Conservation (phyloP, 805 yeast genomes). For the Cyberlindnera xylosilytica region DNA sequence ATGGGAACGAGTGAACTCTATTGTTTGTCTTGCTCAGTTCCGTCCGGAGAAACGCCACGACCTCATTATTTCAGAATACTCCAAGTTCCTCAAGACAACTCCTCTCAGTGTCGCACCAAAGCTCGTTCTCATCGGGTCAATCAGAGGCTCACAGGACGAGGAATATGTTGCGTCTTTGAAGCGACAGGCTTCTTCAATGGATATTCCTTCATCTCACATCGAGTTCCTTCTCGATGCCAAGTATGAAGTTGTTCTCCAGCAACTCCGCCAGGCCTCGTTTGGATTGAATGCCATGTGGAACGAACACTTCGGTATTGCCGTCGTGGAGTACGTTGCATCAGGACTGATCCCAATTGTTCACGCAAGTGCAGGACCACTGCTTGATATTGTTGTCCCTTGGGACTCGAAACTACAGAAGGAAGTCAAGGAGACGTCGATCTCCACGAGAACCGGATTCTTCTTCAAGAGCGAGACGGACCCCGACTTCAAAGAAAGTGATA, state of each 20-base stretch:
- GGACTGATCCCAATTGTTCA: conserved; percentile 89
- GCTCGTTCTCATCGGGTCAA: conserved; percentile 78
- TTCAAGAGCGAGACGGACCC: conserved; percentile 73
- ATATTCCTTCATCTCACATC: conserved; percentile 38
- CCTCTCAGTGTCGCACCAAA: conserved; percentile 39
- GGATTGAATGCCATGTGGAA: conserved; percentile 99
- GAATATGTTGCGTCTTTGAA: conserved; percentile 51
- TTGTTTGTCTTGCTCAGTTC: conserved; percentile 73
- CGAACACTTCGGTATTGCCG: conserved; percentile 97
- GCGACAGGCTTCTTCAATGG: conserved; percentile 38
- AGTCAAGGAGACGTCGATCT: conserved; percentile 29
- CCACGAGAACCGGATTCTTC: conserved; percentile 69
- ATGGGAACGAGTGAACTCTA: conserved; percentile 33
- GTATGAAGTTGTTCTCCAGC: conserved; percentile 54
- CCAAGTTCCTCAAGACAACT: conserved; percentile 41
- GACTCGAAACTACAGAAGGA: conserved; percentile 31
- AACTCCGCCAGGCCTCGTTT: conserved; percentile 54
- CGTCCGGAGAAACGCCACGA: conserved; percentile 92
- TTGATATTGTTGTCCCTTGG: conserved; percentile 76
- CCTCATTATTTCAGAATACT: conserved; percentile 62
- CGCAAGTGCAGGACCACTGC: conserved; percentile 91
- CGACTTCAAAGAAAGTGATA: conserved; percentile 41
- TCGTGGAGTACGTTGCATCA: conserved; percentile 85
- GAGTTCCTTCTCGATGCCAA: conserved; percentile 72
- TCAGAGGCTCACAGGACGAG: conserved; percentile 67